Conservation (phyloP, 1,284 basidiomycete species). For the Heliocybe sulcata region DNA sequence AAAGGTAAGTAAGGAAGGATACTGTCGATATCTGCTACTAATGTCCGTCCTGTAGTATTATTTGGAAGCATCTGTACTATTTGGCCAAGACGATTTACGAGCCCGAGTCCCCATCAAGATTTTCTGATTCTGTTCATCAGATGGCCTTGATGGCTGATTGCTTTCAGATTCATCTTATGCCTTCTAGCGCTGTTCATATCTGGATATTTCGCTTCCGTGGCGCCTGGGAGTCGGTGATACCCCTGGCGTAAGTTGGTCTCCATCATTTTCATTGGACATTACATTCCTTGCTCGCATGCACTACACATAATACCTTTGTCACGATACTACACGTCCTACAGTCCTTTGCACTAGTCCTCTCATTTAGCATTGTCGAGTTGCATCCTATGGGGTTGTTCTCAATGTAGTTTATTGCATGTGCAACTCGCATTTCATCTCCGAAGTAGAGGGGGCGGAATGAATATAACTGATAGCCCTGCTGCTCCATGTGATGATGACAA, state of each 20-base stretch:
- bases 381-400: background rate
- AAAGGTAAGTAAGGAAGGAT: conserved; percentile 36
- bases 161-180: background rate
- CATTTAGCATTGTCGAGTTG: background rate
- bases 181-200: background rate
- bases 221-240: too few relatives aligned
- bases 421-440: background rate
- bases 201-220: too few relatives aligned
- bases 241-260: background rate
- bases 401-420: background rate
- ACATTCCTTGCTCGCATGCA: background rate
- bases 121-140: conserved; percentile 24
- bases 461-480: too few relatives aligned
- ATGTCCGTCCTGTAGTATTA: conserved; percentile 45
- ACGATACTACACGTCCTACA: background rate
- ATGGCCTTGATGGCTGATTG: too few relatives aligned
- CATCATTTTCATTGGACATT: conserved; percentile 1
- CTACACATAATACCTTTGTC: background rate
- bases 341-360: background rate
- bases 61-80: conserved; percentile 56
- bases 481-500: too few relatives aligned
- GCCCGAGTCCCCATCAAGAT: conserved; percentile 54
- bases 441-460: background rate
- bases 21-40: background rate
- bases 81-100: conserved; percentile 52